These are phyloP conservation scores for Chrysanthemum seticuspe DNA, from an alignment of 129 eudicot genomes.

Conservation along the genomic window DNA sequence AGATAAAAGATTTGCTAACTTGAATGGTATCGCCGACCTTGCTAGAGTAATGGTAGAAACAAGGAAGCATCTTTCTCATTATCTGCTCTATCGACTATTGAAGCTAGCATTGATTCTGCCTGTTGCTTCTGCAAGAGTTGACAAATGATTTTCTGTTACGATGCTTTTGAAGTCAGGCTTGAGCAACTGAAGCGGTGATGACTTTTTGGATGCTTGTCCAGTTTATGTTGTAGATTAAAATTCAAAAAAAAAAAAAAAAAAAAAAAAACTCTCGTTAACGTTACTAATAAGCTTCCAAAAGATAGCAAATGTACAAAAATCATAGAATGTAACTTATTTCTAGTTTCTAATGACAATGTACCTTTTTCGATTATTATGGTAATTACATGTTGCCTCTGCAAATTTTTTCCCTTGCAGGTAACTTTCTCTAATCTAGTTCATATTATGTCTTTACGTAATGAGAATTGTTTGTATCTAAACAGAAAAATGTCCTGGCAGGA, in stretches of 20 bases:
- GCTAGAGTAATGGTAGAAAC: slow-evolving; percentile 17
- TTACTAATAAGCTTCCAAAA: neutral
- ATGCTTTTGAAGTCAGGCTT: neutral
- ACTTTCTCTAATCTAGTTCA: neutral
- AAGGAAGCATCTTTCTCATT: slow-evolving; percentile 7
- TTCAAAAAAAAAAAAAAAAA: no score
- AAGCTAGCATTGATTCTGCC: slow-evolving; percentile 14
- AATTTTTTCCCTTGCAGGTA: neutral
- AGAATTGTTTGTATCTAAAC: neutral
- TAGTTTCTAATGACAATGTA: neutral
- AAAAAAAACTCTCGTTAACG: neutral
- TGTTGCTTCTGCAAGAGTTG: slow-evolving; percentile 1
- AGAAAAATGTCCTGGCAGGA: neutral
- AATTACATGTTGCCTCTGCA: neutral
- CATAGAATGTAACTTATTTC: neutral
- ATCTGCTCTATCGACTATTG: slow-evolving; percentile 6
- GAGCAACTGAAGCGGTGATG: neutral
- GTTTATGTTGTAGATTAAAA: neutral
- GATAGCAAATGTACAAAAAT: neutral
- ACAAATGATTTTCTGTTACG: neutral
- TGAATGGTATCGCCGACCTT: slow-evolving; percentile 8
- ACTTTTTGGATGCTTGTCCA: neutral
- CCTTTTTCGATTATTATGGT: neutral
- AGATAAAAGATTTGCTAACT: slow-evolving; percentile 11
- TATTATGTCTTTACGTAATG: neutral